A percentile compares a stretch with the other conserved stretches of the same genome.
phyloP scores from a whole-genome alignment of 495 filamentous ascomycete species.

The Lophiotrema nucula region DNA sequence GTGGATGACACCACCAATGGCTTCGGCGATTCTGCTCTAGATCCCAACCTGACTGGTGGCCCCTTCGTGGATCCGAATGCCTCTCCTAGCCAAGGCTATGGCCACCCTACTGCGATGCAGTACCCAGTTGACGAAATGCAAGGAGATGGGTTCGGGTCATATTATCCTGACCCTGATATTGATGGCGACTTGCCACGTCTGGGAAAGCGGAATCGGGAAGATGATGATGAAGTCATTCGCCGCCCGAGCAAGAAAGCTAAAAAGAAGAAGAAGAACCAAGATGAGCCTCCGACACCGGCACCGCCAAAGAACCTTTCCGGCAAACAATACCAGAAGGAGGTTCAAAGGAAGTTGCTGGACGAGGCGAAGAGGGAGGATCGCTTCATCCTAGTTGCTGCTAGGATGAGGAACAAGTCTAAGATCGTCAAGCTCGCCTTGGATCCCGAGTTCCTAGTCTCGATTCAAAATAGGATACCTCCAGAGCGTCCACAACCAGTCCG shows the following conservation, averaged over 20 bases:
- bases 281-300: slow-evolving; percentile 23
- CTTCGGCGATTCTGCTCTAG: slow-evolving; percentile 1
- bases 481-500: neutral
- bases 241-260: slow-evolving; percentile 25
- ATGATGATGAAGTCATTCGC: slow-evolving; percentile 31
- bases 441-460: slow-evolving; percentile 14
- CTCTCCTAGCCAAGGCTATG: slow-evolving; percentile 27
- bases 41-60: neutral
- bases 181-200: slow-evolving; percentile 23
- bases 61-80: slow-evolving; percentile 1
- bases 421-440: slow-evolving; percentile 37
- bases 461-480: slow-evolving; percentile 2
- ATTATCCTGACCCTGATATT: slow-evolving; percentile 25
- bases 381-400: slow-evolving; percentile 40
- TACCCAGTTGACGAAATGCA: slow-evolving; percentile 24
- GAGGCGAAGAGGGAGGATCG: slow-evolving; percentile 42
- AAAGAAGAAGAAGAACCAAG: slow-evolving; percentile 31
- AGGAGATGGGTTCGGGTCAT: slow-evolving; percentile 7
- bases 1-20: slow-evolving; percentile 2
- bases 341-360: slow-evolving; percentile 40
- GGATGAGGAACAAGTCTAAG: slow-evolving; percentile 37
- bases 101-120: slow-evolving; percentile 41
- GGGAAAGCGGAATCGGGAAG: slow-evolving; percentile 27
- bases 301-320: slow-evolving; percentile 38
- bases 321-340: slow-evolving; percentile 41